Base-by-base conservation (phyloP, 169 alveolate species). In the Plasmodium malariae region DNA sequence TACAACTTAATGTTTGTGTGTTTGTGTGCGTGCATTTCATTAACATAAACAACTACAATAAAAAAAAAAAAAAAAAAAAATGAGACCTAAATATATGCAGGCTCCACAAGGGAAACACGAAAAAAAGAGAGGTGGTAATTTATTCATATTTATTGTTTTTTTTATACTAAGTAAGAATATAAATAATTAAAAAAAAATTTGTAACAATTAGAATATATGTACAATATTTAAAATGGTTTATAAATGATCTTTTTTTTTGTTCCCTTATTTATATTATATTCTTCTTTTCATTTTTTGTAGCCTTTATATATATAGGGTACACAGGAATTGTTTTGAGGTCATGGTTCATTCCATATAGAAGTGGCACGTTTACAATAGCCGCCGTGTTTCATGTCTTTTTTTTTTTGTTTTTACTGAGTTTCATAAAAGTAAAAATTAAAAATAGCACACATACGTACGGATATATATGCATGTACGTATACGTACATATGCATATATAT, bases 81-180 rank as follows among this genome's bases (percentile, higher is more conserved):
- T 74, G 88, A 74, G 74, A 74, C 88, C 72, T 59, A 74, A 74
- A 40, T 74, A 74, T 63, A 74, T 74, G 72, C 88, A 74, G 74
- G 17, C 37, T 59, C 40, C 68, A 51, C 88, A 57, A 59, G 88
- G 72, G 45, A 73, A 74, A 74, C 32, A 40, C 57, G 88, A 74
- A 74, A 74, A 74, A 28, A 74, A 74, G 49, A 74, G 60, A 32
- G 74, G 88, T 51, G 88, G 74, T 43, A 59, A 73, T 32, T 28
- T 74, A 36, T 74, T 74, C 51, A 74, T 74, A 74, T 74, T 74
- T 43, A 74, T 74, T 30, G 88, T 74, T n/a, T 74, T 74, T 67
- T 74, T 74, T 67, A 59, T 74, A 59, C 34, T 59, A 37, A 4
- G 88, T 74, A 74, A 74, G 74, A 24, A 9, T 19, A 48, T 59